Conservation (phyloP, 768 basidiomycete species). For the Ramaria rubella region DNA sequence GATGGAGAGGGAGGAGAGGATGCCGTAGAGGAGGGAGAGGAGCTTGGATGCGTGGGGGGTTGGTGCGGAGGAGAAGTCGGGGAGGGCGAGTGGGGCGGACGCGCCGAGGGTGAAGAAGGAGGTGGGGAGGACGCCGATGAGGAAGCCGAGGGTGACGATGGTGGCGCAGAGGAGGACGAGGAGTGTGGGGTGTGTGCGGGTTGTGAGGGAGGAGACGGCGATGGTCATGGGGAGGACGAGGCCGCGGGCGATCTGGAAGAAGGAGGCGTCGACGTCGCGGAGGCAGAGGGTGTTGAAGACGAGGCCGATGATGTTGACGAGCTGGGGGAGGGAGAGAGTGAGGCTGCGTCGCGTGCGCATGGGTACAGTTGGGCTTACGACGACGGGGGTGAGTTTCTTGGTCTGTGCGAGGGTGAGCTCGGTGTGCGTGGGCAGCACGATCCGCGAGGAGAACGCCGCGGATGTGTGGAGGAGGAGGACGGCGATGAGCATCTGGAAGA, state of each 20-base stretch:
- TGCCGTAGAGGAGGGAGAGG: slow-evolving; percentile 61
- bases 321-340: slow-evolving; percentile 21
- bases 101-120: slow-evolving; percentile 20
- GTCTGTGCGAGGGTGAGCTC: slow-evolving; percentile 37
- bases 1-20: slow-evolving; percentile 68
- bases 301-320: slow-evolving; percentile 67
- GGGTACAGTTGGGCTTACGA: slow-evolving; percentile 29
- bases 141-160: slow-evolving; percentile 68
- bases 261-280: slow-evolving; percentile 71
- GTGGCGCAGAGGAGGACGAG: slow-evolving; percentile 53
- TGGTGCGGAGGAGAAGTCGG: slow-evolving; percentile 31
- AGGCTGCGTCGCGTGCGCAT: neutral
- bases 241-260: slow-evolving; percentile 85
- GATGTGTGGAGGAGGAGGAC: slow-evolving; percentile 56
- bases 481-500: slow-evolving; percentile 62
- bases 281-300: slow-evolving; percentile 77
- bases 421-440: slow-evolving; percentile 43
- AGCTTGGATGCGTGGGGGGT: slow-evolving; percentile 15
- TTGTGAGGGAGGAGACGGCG: slow-evolving; percentile 55
- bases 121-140: slow-evolving; percentile 61
- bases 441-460: slow-evolving; percentile 36
- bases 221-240: slow-evolving; percentile 81
- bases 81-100: slow-evolving; percentile 32
- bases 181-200: slow-evolving; percentile 44
- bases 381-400: slow-evolving; percentile 55